phyloP scores from a whole-genome alignment of 2,329 filamentous ascomycete genomes.

The Microsporum audouinii region DNA sequence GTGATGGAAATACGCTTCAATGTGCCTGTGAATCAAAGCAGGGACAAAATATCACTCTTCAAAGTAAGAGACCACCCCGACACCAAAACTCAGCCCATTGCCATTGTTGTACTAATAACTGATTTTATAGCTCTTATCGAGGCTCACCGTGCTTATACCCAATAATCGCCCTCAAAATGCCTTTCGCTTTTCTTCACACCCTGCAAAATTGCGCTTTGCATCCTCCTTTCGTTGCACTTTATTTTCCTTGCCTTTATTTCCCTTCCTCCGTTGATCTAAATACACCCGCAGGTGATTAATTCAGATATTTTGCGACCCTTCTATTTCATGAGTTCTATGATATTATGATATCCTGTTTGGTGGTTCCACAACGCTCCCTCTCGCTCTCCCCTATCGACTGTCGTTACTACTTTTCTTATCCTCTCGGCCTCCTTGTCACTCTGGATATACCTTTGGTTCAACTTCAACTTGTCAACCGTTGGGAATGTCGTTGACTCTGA shows the following conservation, averaged over 20 bases:
- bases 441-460: conserved; percentile 1
- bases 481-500: background rate
- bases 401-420: conserved; percentile 2
- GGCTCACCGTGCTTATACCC: conserved; percentile 4
- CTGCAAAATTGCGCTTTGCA: background rate
- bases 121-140: conserved; percentile 7
- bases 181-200: background rate
- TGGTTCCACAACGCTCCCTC: background rate
- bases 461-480: background rate
- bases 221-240: background rate
- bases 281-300: background rate
- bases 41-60: conserved; percentile 42
- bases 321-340: conserved; percentile 12
- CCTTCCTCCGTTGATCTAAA: background rate
- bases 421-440: conserved; percentile 8
- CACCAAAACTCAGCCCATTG: too few relatives aligned
- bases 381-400: background rate
- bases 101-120: too few relatives aligned
- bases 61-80: conserved; percentile 31
- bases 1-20: conserved; percentile 51
- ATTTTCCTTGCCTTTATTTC: background rate
- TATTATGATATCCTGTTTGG: conserved; percentile 16
- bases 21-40: conserved; percentile 49
- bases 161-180: conserved; percentile 1
- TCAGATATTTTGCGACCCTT: background rate